Percentiles rank a stretch among this genome's conserved stretches.
Conservation (phyloP, 1,139 yeast species). For the Candida sp. region DNA sequence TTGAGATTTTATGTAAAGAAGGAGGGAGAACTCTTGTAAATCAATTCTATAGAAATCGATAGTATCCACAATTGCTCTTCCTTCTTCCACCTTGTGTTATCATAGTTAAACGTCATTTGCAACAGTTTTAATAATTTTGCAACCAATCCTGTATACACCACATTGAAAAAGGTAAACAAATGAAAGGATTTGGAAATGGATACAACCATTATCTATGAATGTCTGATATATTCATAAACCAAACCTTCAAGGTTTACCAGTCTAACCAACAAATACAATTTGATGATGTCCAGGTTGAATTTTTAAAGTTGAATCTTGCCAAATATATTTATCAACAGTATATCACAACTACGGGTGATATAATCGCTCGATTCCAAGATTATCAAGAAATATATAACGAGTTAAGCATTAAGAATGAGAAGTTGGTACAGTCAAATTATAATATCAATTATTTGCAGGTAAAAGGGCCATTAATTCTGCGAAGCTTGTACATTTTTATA, state of each 20-base stretch:
- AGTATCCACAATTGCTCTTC: not conserved
- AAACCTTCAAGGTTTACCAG: conserved; percentile 15
- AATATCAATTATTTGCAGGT: conserved; percentile 7
- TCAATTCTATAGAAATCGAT: not conserved
- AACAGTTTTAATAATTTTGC: not conserved
- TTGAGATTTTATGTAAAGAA: too few species aligned
- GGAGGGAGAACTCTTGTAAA: not conserved
- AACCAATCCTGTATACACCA: not conserved
- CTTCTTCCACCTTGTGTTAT: too few species aligned
- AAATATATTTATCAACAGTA: conserved; percentile 10
- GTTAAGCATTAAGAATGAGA: not conserved
- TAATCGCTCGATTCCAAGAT: conserved; percentile 9
- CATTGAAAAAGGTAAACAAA: not conserved
- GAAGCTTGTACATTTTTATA: conserved; percentile 9
- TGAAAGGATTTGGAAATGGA: not conserved
- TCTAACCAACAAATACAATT: conserved; percentile 11
- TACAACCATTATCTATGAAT: not conserved
- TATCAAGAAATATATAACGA: conserved; percentile 3
- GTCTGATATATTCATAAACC: conserved; percentile 10
- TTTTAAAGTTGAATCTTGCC: conserved; percentile 9
- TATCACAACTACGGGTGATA: conserved; percentile 7
- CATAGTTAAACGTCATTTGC: not conserved
- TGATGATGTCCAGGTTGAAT: conserved; percentile 9
- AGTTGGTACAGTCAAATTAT: not conserved
- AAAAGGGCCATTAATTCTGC: conserved; percentile 7